These are phyloP conservation scores for Pelargonium myrrhifolium DNA, from an alignment of 441 rosid species.

Conservation along the genomic window DNA sequence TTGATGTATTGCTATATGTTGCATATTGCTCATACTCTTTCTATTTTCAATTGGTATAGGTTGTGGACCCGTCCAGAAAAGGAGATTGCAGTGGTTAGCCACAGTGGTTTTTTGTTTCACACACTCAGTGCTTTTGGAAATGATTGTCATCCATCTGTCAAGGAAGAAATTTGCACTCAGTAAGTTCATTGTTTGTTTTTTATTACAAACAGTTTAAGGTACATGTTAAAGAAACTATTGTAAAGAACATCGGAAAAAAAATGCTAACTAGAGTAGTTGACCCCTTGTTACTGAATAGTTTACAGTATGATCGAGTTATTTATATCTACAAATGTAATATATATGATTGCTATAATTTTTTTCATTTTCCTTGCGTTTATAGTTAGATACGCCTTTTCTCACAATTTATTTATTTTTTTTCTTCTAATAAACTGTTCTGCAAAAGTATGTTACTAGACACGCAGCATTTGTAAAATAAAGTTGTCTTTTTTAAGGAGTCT, in stretches of 20 bases:
- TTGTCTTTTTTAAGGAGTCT: too few relatives aligned
- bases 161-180: constrained; percentile 33
- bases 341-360: too few relatives aligned
- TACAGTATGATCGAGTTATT: too few relatives aligned
- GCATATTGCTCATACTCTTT: neutral
- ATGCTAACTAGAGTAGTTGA: neutral
- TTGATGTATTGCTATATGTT: neutral
- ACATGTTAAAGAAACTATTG: neutral
- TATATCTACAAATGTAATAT: too few relatives aligned
- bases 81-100: constrained; percentile 72
- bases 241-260: neutral
- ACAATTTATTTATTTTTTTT: too few relatives aligned
- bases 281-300: neutral
- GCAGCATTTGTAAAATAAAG: too few relatives aligned
- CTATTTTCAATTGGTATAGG: constrained; percentile 28
- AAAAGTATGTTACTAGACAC: too few relatives aligned
- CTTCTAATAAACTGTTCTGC: too few relatives aligned
- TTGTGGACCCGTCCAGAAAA: constrained; percentile 52
- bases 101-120: constrained; percentile 59
- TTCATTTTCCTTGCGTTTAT: neutral
- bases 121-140: constrained; percentile 36
- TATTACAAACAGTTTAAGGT: neutral
- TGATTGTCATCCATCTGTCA: constrained; percentile 15
- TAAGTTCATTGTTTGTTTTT: constrained; percentile 32
- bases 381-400: neutral